Base-by-base conservation (phyloP, 1,284 basidiomycete species). In the Psilocybe mexicana region DNA sequence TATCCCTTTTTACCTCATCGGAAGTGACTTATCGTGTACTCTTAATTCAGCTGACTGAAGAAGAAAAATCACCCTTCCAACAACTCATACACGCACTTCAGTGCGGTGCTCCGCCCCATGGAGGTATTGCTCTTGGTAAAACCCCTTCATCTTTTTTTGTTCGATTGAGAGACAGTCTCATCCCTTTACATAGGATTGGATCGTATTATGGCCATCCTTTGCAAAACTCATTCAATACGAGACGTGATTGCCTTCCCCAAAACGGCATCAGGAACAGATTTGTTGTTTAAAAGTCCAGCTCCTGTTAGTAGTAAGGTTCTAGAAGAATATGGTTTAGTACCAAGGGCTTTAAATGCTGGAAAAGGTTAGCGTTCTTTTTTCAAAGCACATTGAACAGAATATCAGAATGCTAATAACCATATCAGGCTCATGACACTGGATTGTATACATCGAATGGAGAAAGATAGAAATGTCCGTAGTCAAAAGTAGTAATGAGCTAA, bases 241-340 rank as follows among this genome's bases (percentile, higher is more conserved):
- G 95, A 98, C 70, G 95, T 98, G 63, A 97, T 98, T 65, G 95
- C 95, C 7, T 98, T 98, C 78, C 95, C 95, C 3, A 98, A 98
- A 78, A 91, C 90, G 6, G 84, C 85, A 24, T 82, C 78, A 45
- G 95, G 95, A 11, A 81, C 84, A n/a, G 95, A 98, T 73, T 84
- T 88, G 47, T 83, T 97, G 33, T 96, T 98, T 80, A 90, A 86
- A 72, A 93, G 92, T 70, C 95, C 95, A 24, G 86, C 90, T 0
- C 68, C 82, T 3, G 80, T 87, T 49, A 69, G 72, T 45, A 72
- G 76, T 25, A 81, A 83, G 33, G 78, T 85, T 35, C 74, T 95
- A 52, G 65, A 76, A 59, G 82, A 87, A 68, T 91, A 91, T 71
- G 82, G 84, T 63, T 78, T 90, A 61, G 33, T 48, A 28, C 50